Evolutionary conservation across 2,329 filamentous ascomycete species (phyloP), one percentile per base, ranked within the genome.

Genomic region (Chrysosphaeria jannelii): DNA sequence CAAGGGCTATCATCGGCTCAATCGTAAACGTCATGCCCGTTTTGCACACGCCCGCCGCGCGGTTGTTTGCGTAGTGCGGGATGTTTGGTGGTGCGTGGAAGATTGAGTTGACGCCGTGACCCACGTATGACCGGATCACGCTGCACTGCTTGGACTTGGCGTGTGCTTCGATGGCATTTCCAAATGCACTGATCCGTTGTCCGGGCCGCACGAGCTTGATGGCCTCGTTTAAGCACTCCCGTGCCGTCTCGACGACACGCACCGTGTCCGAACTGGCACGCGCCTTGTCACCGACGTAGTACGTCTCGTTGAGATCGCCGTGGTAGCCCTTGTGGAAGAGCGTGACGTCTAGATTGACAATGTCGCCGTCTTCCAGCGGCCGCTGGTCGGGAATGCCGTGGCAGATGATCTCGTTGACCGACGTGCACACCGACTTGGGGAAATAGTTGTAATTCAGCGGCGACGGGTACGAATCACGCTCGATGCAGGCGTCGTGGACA

Each of bases 1-100:
- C 85, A 26, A 91, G 45, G 19, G 76, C 78, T 40, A 97, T 79
- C 85, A 97, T 97, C 10, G 85, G 85, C 48, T 97, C 85, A 30
- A 97, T 97, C 1, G 85, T 97, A 38, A 97, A 97, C 32, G 78
- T 90, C 78, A 93, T 91, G 25, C 85, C 85, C 1, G 75, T 68
- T 50, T 91, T 91, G 29, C 79, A 85, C 35, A 72, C 65, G 23
- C 85, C 85, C 2, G 91, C 71, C 0, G 81, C 76, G 59, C 93
- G 97, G 49, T 93, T 97, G 56, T 90, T 93, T 27, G 69, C 81
- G 39, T 97, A 97, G 45, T 97, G 85, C 5, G 85, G 85, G 24
- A 97, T 68, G 40, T 88, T 93, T 2, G 85, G 85, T 14, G 79
- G 64, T 41, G 67, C 72, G 46, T 97, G 85, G 56, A 97, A 97